phyloP scores from a whole-genome alignment of 352 stramenopile species.

The Phytophthora citricola region DNA sequence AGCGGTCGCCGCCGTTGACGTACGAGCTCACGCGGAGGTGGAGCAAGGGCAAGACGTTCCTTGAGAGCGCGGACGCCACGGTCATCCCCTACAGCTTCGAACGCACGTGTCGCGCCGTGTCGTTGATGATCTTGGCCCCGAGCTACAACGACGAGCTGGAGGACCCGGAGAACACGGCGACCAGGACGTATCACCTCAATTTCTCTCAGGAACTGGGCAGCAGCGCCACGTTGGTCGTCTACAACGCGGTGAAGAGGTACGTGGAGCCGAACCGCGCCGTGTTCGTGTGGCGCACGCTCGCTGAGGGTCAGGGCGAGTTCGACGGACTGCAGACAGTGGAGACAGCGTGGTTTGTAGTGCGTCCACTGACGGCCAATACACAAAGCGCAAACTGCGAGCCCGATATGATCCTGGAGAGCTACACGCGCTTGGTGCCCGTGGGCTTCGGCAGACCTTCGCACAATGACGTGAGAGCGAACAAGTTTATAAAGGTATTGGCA shows the following conservation, averaged over 20 bases:
- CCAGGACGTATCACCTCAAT: conserved; percentile 20
- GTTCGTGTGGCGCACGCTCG: conserved; percentile 57
- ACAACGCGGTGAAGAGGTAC: conserved; percentile 49
- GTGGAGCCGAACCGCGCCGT: conserved; percentile 49
- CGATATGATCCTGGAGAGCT: conserved; percentile 29
- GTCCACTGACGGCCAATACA: conserved; percentile 1
- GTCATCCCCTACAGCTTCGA: conserved; percentile 31
- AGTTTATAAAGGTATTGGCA: conserved; percentile 25
- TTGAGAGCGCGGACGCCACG: conserved; percentile 33
- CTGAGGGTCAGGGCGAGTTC: conserved; percentile 40
- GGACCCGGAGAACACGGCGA: conserved; percentile 27
- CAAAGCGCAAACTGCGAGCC: neutral
- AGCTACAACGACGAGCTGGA: conserved; percentile 31
- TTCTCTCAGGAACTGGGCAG: conserved; percentile 19
- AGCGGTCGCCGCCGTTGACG: conserved; percentile 18
- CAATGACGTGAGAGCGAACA: conserved; percentile 18
- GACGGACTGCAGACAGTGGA: conserved; percentile 56
- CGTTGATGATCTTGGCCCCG: conserved; percentile 24
- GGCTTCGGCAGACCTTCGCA: conserved; percentile 28
- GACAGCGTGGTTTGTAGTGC: conserved; percentile 52
- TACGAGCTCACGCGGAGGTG: conserved; percentile 28
- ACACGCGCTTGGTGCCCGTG: conserved; percentile 22
- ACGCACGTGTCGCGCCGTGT: conserved; percentile 28
- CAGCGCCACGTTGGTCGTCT: conserved; percentile 20
- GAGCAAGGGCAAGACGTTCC: conserved; percentile 22